Conservation (phyloP, 179 eudicot genomes). For the Vitellaria paradoxa region DNA sequence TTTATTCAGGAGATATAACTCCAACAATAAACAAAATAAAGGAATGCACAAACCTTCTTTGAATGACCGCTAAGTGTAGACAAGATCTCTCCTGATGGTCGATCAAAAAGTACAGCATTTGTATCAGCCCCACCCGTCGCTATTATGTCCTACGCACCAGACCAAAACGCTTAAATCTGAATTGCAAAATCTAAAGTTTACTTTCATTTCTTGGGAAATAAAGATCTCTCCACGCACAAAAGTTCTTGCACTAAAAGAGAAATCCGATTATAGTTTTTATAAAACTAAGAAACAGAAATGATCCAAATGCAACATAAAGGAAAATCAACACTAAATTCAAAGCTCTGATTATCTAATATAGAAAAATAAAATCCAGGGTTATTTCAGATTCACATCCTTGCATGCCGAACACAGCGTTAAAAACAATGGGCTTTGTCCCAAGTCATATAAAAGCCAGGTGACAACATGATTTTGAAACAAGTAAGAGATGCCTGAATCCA, state of each 20-base stretch:
- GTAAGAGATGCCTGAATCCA: neutral
- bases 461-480: neutral
- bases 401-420: neutral
- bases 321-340: neutral
- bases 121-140: conserved; percentile 91
- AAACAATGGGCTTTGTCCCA: neutral
- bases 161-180: conserved; percentile 4
- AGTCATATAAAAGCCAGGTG: neutral
- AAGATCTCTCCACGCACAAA: neutral
- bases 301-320: neutral
- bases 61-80: conserved; percentile 97
- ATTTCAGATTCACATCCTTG: neutral
- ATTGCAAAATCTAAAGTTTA: neutral
- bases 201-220: neutral
- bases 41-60: conserved; percentile 60
- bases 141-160: conserved; percentile 59
- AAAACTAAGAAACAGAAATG: neutral
- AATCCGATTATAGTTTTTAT: neutral
- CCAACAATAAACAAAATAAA: conserved; percentile 8
- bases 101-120: conserved; percentile 80
- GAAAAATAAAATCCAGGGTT: neutral
- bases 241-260: neutral
- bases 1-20: conserved; percentile 8
- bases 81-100: conserved; percentile 74
- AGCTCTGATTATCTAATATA: neutral